These are phyloP conservation scores for Taxawa tesnikishii DNA, from an alignment of 2,329 filamentous ascomycete genomes.

Conservation along the genomic window DNA sequence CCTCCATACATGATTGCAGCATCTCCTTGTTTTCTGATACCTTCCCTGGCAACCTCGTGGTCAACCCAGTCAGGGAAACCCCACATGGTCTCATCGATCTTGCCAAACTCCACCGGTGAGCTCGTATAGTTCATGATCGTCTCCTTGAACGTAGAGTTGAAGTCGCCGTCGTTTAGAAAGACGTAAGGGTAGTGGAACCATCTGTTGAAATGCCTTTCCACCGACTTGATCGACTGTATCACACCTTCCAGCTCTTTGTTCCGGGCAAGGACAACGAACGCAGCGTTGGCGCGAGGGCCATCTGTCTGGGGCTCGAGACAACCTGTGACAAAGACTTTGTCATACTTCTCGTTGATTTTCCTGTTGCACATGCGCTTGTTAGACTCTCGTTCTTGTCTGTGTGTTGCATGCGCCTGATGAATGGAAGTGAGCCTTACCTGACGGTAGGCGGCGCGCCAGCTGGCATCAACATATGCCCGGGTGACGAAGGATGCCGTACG, in stretches of 20 bases:
- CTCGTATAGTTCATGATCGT: slow-evolving; percentile 85
- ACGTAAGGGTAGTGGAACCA: slow-evolving; percentile 99
- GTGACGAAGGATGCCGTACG: slow-evolving; percentile 72
- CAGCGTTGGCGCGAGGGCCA: slow-evolving; percentile 79
- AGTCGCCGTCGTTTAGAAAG: slow-evolving; percentile 94
- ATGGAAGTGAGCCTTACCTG: slow-evolving; percentile 46
- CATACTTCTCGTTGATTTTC: slow-evolving; percentile 93
- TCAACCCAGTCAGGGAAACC: slow-evolving; percentile 96
- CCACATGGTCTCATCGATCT: slow-evolving; percentile 85
- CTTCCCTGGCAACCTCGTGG: slow-evolving; percentile 83
- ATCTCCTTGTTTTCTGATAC: slow-evolving; percentile 92
- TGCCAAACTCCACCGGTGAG: slow-evolving; percentile 77
- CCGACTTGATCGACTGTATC: slow-evolving; percentile 91
- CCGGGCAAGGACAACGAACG: slow-evolving; percentile 86
- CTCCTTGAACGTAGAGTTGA: slow-evolving; percentile 88
- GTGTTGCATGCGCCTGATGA: no score
- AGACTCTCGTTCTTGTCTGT: no score
- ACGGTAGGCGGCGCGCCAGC: slow-evolving; percentile 80
- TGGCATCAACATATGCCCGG: slow-evolving; percentile 74
- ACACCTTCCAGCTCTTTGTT: slow-evolving; percentile 97
- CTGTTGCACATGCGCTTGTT: no score
- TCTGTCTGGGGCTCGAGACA: slow-evolving; percentile 66
- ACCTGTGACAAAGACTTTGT: slow-evolving; percentile 89
- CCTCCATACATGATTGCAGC: slow-evolving; percentile 98
- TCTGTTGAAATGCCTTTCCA: slow-evolving; percentile 96